Conservation (phyloP, 2,329 filamentous ascomycete species). For the Botrytis squamosa region DNA sequence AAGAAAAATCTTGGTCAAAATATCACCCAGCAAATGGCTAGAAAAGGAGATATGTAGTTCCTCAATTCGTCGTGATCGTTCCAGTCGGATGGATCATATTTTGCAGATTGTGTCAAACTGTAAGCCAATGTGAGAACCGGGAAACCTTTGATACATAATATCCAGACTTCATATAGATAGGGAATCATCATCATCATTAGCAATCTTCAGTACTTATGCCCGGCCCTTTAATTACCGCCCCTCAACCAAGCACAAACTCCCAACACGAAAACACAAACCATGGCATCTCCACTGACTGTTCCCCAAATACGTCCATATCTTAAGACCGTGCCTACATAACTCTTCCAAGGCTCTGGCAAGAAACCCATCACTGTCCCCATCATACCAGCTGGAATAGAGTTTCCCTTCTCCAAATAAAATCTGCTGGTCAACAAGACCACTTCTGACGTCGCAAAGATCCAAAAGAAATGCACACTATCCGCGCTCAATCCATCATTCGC, state of each 20-base stretch:
- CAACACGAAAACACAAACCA: conserved; percentile 74
- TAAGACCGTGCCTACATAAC: conserved; percentile 59
- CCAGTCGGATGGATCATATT: not conserved
- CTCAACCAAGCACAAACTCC: conserved; percentile 42
- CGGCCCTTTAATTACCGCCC: not conserved
- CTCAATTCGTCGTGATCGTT: not conserved
- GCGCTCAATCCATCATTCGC: conserved; percentile 37
- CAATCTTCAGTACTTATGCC: not conserved
- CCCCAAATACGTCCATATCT: conserved; percentile 70
- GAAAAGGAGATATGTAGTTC: not conserved
- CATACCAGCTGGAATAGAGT: conserved; percentile 57
- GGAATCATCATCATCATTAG: conserved; percentile 6
- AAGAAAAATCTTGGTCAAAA: not conserved
- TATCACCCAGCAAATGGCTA: not conserved
- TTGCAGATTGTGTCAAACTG: not conserved
- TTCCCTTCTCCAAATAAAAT: conserved; percentile 65
- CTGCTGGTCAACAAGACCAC: conserved; percentile 68
- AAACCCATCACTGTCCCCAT: conserved; percentile 63
- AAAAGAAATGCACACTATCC: conserved; percentile 62
- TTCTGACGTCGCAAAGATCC: conserved; percentile 77
- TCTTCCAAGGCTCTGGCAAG: conserved; percentile 62
- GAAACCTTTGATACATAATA: not conserved
- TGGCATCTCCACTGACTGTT: conserved; percentile 70
- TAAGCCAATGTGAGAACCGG: not conserved
- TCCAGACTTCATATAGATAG: not conserved